phyloP scores from a whole-genome alignment of 495 filamentous ascomycete genomes.

The Rostrohypoxylon terebratum region DNA sequence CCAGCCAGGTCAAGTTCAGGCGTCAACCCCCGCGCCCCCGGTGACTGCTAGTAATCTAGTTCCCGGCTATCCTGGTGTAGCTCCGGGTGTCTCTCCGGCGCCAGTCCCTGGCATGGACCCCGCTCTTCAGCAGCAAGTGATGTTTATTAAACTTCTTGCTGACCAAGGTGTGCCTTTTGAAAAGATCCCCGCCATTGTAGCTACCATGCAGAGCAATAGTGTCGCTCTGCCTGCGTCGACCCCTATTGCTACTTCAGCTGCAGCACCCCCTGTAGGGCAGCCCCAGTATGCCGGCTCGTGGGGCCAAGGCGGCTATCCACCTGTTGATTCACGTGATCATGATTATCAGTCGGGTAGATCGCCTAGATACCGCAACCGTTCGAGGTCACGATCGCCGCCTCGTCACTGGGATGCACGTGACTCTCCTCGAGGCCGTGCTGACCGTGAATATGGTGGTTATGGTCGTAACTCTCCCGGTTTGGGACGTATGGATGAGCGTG shows the following conservation, averaged over 20 bases:
- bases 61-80: conserved; percentile 49
- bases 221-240: conserved; percentile 29
- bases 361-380: conserved; percentile 75
- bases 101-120: conserved; percentile 56
- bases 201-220: conserved; percentile 53
- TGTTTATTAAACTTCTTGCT: conserved; percentile 60
- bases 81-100: conserved; percentile 56
- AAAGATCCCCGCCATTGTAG: conserved; percentile 60
- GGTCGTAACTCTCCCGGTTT: conserved; percentile 65
- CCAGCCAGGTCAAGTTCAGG: conserved; percentile 57
- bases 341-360: conserved; percentile 67
- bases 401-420: conserved; percentile 71
- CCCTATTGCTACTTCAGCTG: conserved; percentile 40
- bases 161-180: conserved; percentile 60
- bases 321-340: conserved; percentile 70
- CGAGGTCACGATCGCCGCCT: conserved; percentile 76
- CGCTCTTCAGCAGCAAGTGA: conserved; percentile 70
- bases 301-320: conserved; percentile 54
- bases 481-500: conserved; percentile 69
- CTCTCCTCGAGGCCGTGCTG: conserved; percentile 54
- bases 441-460: conserved; percentile 56
- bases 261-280: conserved; percentile 43
- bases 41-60: conserved; percentile 62
- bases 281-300: conserved; percentile 44
- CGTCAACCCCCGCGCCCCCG: conserved; percentile 51